A percentile compares a stretch with the other conserved stretches of the same genome.
Conservation (phyloP, 371 early-diverging fungal species). For the Parasitella parasitica region DNA sequence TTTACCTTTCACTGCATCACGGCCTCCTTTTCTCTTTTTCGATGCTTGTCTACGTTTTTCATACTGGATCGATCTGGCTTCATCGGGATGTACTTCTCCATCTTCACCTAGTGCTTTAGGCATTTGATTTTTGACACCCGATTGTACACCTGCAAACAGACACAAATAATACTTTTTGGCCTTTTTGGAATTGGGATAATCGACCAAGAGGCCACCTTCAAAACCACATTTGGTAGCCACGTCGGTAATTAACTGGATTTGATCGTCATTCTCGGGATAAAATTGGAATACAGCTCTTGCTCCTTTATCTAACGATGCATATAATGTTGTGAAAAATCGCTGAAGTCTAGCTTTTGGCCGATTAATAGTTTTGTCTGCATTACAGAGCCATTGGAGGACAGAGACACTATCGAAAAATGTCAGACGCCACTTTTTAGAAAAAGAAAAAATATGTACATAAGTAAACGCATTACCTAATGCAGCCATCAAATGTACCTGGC, state of each 20-base stretch:
- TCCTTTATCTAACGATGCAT: constrained; percentile 84
- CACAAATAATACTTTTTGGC: constrained; percentile 97
- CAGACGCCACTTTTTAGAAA: no score
- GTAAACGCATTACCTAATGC: constrained; percentile 73
- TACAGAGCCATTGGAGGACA: constrained; percentile 99
- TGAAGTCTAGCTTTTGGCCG: constrained; percentile 83
- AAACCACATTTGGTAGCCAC: constrained; percentile 92
- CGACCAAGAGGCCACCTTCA: constrained; percentile 95
- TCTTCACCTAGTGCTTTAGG: constrained; percentile 82
- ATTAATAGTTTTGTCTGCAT: constrained; percentile 89
- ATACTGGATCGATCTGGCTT: constrained; percentile 34
- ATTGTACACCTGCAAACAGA: constrained; percentile 87
- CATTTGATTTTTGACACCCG: constrained; percentile 60
- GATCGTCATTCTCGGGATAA: constrained; percentile 96
- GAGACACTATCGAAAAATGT: constrained; percentile 83
- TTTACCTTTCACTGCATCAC: constrained; percentile 78
- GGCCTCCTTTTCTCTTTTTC: constrained; percentile 44
- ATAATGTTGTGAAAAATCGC: constrained; percentile 93
- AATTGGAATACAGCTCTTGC: constrained; percentile 98
- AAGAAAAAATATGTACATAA: no score
- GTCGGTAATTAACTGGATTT: constrained; percentile 91
- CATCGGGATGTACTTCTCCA: constrained; percentile 61
- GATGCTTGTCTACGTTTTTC: constrained; percentile 38
- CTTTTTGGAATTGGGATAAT: constrained; percentile 96
- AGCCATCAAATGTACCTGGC: constrained; percentile 98